A percentile compares a stretch with the other conserved stretches of the same genome.
Evolutionary conservation across 176 grass and related monocot species (phyloP).

Genomic region (Tillandsia leiboldiana): DNA sequence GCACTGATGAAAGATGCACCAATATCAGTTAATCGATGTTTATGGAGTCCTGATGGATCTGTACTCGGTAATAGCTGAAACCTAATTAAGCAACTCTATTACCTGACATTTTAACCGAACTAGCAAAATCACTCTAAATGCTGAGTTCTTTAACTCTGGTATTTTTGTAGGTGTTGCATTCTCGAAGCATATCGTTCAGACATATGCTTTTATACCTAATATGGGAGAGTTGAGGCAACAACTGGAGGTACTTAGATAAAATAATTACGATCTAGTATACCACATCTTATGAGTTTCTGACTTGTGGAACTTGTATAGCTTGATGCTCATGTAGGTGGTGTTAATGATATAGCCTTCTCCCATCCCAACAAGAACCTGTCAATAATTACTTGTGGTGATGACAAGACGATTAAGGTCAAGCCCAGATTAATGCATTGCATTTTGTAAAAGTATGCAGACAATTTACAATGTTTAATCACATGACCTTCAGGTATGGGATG

Average conservation of each 20-base stretch:
- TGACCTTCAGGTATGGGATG: constrained; percentile 88
- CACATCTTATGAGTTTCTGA: constrained; percentile 19
- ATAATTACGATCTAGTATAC: constrained; percentile 1
- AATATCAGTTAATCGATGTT: constrained; percentile 90
- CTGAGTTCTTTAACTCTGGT: constrained; percentile 15
- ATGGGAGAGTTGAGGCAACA: constrained; percentile 69
- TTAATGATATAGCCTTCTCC: constrained; percentile 98
- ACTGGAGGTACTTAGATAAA: constrained; percentile 55
- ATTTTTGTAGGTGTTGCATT: constrained; percentile 83
- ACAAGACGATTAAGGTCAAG: constrained; percentile 89
- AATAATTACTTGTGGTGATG: constrained; percentile 99
- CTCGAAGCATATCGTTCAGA: constrained; percentile 98
- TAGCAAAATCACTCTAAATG: neutral
- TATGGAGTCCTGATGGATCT: constrained; percentile 94
- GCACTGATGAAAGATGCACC: constrained; percentile 97
- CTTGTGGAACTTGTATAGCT: constrained; percentile 48
- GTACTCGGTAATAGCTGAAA: constrained; percentile 55
- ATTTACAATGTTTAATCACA: constrained; percentile 13
- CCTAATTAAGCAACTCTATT: neutral
- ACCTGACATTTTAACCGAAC: neutral
- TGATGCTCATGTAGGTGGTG: constrained; percentile 92
- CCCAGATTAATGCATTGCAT: neutral
- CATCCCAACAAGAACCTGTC: constrained; percentile 92
- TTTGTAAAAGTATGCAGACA: neutral
- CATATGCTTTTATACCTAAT: constrained; percentile 71